Conservation (phyloP, 2,329 filamentous ascomycete species). For the Ophiostoma australiae region DNA sequence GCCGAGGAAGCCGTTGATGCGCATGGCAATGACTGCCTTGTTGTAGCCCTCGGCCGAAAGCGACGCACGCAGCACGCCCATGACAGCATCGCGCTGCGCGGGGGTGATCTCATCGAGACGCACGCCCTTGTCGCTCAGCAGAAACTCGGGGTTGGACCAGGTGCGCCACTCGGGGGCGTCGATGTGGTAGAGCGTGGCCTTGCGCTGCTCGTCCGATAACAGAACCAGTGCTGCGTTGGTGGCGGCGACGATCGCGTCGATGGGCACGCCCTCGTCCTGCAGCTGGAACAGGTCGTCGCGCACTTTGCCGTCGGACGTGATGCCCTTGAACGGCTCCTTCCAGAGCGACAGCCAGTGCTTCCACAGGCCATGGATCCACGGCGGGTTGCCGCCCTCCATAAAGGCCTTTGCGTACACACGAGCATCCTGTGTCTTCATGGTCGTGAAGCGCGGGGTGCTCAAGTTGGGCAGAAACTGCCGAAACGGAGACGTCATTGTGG, state of each 20-base stretch:
- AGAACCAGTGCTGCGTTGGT: background rate
- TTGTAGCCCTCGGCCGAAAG: slow-evolving; percentile 66
- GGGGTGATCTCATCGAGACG: slow-evolving; percentile 57
- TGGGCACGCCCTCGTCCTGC: slow-evolving; percentile 23
- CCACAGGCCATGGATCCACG: slow-evolving; percentile 62
- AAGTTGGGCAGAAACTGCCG: slow-evolving; percentile 60
- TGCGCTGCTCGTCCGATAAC: slow-evolving; percentile 41
- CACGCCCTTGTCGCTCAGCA: slow-evolving; percentile 63
- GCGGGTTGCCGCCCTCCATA: slow-evolving; percentile 53
- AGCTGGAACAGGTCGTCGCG: slow-evolving; percentile 31
- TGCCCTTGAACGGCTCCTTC: slow-evolving; percentile 63
- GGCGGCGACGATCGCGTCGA: background rate
- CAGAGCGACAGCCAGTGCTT: slow-evolving; percentile 54
- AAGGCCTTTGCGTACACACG: slow-evolving; percentile 59
- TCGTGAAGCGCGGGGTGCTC: slow-evolving; percentile 54
- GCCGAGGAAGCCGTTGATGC: slow-evolving; percentile 70
- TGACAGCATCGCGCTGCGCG: slow-evolving; percentile 43
- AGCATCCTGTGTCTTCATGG: slow-evolving; percentile 58
- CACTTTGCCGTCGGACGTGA: slow-evolving; percentile 55
- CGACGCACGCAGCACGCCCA: slow-evolving; percentile 52
- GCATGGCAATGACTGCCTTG: slow-evolving; percentile 66
- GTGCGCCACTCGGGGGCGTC: slow-evolving; percentile 57
- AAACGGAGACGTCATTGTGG: slow-evolving; percentile 19
- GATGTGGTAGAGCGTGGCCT: slow-evolving; percentile 54
- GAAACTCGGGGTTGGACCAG: slow-evolving; percentile 67